Percentiles rank a stretch among this genome's conserved stretches.
These are phyloP conservation scores for Persicaria tinctoria DNA, from an alignment of 148 eudicot species.

Conservation along the genomic window DNA sequence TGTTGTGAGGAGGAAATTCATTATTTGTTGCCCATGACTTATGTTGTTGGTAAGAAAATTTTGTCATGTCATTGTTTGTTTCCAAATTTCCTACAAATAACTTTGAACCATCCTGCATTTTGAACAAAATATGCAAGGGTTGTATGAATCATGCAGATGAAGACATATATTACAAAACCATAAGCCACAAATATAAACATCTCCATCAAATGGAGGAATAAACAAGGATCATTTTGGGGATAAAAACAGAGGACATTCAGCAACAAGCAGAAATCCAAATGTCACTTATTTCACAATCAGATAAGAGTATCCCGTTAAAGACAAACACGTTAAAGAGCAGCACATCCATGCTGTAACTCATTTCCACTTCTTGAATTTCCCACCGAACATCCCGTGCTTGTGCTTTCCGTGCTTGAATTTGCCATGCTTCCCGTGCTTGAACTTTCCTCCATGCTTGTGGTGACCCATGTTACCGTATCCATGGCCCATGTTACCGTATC, in stretches of 20 bases:
- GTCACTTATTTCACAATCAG: neutral
- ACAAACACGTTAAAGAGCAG: neutral
- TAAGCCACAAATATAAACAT: neutral
- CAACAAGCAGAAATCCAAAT: neutral
- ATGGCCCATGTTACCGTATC: slow-evolving; percentile 26
- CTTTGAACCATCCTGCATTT: too few relatives aligned
- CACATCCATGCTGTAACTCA: slow-evolving; percentile 11
- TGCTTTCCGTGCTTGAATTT: slow-evolving; percentile 23
- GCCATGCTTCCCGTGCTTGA: slow-evolving; percentile 38
- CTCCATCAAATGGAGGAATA: neutral
- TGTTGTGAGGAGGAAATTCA: too few relatives aligned
- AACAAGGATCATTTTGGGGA: neutral
- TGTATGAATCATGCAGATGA: too few relatives aligned
- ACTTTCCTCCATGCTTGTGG: slow-evolving; percentile 33
- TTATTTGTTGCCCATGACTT: too few relatives aligned
- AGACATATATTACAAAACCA: neutral
- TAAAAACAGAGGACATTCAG: neutral
- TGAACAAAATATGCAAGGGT: too few relatives aligned
- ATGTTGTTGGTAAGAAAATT: too few relatives aligned
- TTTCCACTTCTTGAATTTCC: slow-evolving; percentile 61
- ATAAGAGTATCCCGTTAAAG: slow-evolving; percentile 2
- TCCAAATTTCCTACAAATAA: too few relatives aligned
- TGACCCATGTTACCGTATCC: slow-evolving; percentile 6
- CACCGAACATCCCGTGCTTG: slow-evolving; percentile 34
- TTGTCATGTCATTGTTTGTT: too few relatives aligned